These are phyloP conservation scores for Chrysopogon serrulatus DNA, from an alignment of 176 grass and related monocot species.

Conservation along the genomic window DNA sequence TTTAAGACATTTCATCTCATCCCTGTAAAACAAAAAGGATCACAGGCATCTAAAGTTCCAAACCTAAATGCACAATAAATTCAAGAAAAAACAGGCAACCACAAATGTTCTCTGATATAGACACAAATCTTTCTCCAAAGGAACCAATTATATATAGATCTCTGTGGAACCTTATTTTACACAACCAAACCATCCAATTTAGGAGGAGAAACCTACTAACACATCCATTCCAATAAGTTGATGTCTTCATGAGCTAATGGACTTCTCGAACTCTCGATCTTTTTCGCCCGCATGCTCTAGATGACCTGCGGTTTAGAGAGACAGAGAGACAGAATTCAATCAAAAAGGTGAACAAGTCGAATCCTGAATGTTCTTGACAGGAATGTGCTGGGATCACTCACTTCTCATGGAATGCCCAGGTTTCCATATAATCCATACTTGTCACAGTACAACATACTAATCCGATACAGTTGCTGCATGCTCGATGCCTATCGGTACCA, in stretches of 20 bases:
- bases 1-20: too few relatives aligned
- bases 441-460: slow-evolving; percentile 66
- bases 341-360: neutral
- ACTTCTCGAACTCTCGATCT: slow-evolving; percentile 34
- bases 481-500: slow-evolving; percentile 33
- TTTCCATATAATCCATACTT: slow-evolving; percentile 57
- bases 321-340: neutral
- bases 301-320: slow-evolving; percentile 29
- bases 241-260: slow-evolving; percentile 43
- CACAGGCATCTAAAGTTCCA: too few relatives aligned
- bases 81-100: too few relatives aligned
- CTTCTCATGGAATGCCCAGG: slow-evolving; percentile 46
- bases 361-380: neutral
- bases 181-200: too few relatives aligned
- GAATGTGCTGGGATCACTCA: neutral
- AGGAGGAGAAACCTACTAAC: too few relatives aligned
- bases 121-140: too few relatives aligned
- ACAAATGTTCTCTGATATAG: too few relatives aligned
- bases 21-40: too few relatives aligned
- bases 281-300: slow-evolving; percentile 34
- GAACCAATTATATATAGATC: too few relatives aligned
- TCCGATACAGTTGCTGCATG: slow-evolving; percentile 57
- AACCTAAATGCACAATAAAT: too few relatives aligned
- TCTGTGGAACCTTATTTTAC: too few relatives aligned
- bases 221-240: too few relatives aligned